Evolutionary conservation across 106 monocot species (phyloP).

Genomic region (Hemerocallis citrina): DNA sequence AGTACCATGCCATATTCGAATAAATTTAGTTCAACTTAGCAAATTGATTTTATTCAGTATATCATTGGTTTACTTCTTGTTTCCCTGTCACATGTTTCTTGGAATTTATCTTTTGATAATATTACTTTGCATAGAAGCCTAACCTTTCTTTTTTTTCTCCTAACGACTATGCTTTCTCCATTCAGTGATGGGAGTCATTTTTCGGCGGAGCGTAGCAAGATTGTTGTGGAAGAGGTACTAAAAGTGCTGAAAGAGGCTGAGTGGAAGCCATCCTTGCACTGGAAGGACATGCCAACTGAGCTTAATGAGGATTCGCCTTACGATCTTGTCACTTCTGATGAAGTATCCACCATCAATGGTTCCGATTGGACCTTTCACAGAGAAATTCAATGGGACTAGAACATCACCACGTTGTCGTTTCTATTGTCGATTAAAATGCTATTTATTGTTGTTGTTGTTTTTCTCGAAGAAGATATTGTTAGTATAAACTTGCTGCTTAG

Average conservation of each 20-base stretch:
- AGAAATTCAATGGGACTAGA: slow-evolving; percentile 47
- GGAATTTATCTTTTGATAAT: background rate
- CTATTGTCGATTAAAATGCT: too few species aligned
- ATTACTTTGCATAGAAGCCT: background rate
- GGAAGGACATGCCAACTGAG: slow-evolving; percentile 73
- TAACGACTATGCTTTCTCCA: background rate
- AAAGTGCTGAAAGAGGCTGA: slow-evolving; percentile 61
- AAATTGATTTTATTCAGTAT: background rate
- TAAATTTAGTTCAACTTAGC: background rate
- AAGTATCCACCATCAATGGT: slow-evolving; percentile 48
- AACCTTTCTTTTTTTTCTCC: background rate
- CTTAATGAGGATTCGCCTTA: slow-evolving; percentile 67
- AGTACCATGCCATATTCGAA: too few species aligned
- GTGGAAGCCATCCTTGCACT: slow-evolving; percentile 64
- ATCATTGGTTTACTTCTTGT: background rate
- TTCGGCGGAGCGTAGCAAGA: slow-evolving; percentile 63
- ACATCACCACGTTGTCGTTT: too few species aligned
- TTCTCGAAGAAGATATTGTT: too few species aligned
- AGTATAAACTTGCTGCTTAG: too few species aligned
- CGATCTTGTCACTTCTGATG: slow-evolving; percentile 53
- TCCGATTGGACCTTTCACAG: slow-evolving; percentile 59
- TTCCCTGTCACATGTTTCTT: background rate
- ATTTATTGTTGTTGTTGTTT: too few species aligned
- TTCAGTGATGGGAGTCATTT: slow-evolving; percentile 76
- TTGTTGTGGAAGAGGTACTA: slow-evolving; percentile 61